Evolutionary conservation across 768 basidiomycete genomes (phyloP), one percentile per base, ranked within the genome.

Genomic region (Termitomyces sp.): DNA sequence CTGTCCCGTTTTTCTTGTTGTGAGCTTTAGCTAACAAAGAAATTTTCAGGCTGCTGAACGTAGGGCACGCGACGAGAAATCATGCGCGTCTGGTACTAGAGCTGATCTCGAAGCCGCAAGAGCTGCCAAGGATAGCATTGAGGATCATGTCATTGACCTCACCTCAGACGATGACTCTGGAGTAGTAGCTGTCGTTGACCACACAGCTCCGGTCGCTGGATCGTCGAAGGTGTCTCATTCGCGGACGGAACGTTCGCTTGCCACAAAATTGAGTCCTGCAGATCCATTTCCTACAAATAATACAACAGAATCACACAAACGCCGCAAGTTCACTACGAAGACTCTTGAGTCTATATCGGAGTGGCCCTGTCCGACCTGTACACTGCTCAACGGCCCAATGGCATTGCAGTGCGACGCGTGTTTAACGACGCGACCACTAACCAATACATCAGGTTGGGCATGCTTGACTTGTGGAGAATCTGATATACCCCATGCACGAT

Each of bases 11-110:
- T 17, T 32, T 43, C 59, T 11, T 45, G 34, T 43, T 36, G n/a
- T 47, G 20, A 43, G 1, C 11, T 31, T 32, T 17, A 3, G n/a
- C 32, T 40, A 20, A 43, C 46, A 52, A 25, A 45, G 11, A 10
- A 20, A 50, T 45, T 34, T 54, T 57, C 67, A 97, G 94, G 96
- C 96, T 53, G 96, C 96, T 0, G 94, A 96, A 68, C 81, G 89
- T 59, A 78, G 96, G 63, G 77, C 79, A 12, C 74, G 76, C 11
- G 94, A 97, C 67, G 88, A 90, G 66, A 87, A 87, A 68, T 72
- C 82, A 0, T 98, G 96, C 64, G 90, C 81, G 2, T 86, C 83
- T 10, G 88, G 86, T 1, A 73, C 75, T 10, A 52, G 76, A 14
- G 86, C 85, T 2, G 72, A 84, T 63, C 77, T 71, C 3, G 91